Evolutionary conservation across 768 basidiomycete genomes (phyloP).

Genomic region (Lactarius sanguifluus): DNA sequence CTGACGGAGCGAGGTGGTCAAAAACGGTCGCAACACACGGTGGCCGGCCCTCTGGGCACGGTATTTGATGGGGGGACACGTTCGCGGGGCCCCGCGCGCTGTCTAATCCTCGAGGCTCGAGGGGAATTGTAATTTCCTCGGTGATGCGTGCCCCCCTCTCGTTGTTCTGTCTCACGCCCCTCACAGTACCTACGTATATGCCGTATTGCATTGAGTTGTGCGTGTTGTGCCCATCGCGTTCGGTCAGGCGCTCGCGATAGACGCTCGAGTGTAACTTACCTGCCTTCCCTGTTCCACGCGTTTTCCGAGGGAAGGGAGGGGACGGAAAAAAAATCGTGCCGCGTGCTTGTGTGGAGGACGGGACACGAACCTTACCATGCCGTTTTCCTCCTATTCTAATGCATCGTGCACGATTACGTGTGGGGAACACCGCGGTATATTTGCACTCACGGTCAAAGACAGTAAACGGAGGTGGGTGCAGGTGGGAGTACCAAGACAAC

Average conservation of each 20-base stretch:
- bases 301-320: conserved; percentile 10
- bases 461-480: conserved; percentile 16
- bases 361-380: conserved; percentile 6
- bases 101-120: conserved; percentile 25
- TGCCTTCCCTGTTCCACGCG: conserved; percentile 23
- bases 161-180: neutral
- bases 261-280: neutral
- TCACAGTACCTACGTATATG: neutral
- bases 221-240: neutral
- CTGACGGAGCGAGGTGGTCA: neutral
- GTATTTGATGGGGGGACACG: conserved; percentile 22
- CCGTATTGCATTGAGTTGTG: conserved; percentile 6
- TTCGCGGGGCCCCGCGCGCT: conserved; percentile 23
- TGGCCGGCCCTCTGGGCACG: conserved; percentile 17
- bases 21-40: neutral
- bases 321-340: neutral
- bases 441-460: conserved; percentile 24
- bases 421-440: conserved; percentile 21
- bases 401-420: conserved; percentile 21
- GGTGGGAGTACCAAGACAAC: conserved; percentile 23
- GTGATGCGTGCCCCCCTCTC: conserved; percentile 10
- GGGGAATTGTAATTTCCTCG: neutral
- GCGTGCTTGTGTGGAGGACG: neutral
- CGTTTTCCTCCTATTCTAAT: conserved; percentile 2
- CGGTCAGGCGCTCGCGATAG: neutral